These are phyloP conservation scores for Tetrapisispora nanseiensis DNA, from an alignment of 805 yeast species.

Conservation along the genomic window DNA sequence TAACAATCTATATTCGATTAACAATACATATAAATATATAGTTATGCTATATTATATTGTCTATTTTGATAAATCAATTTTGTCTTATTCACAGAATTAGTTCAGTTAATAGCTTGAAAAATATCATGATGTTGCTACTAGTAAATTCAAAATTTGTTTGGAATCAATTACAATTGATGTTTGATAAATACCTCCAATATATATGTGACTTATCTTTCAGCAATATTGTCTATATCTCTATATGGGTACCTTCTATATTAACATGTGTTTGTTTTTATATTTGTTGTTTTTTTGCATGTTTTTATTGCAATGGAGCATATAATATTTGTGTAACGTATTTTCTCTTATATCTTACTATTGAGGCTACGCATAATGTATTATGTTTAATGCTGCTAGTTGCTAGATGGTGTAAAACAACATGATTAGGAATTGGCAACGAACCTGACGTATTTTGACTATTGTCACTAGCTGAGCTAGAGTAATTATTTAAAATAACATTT, in stretches of 20 bases:
- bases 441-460: slow-evolving; percentile 66
- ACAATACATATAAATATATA: too few species aligned
- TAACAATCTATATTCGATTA: too few species aligned
- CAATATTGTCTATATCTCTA: too few species aligned
- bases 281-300: background rate
- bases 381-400: slow-evolving; percentile 95
- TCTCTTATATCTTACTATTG: slow-evolving; percentile 77
- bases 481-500: slow-evolving; percentile 79
- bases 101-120: too few species aligned
- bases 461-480: slow-evolving; percentile 29
- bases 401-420: slow-evolving; percentile 84
- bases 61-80: too few species aligned
- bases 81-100: too few species aligned
- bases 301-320: slow-evolving; percentile 55
- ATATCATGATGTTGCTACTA: too few species aligned
- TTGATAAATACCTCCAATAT: too few species aligned
- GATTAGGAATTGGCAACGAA: slow-evolving; percentile 88
- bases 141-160: too few species aligned
- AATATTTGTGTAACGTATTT: slow-evolving; percentile 86
- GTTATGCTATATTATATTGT: too few species aligned
- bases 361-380: slow-evolving; percentile 87
- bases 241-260: background rate
- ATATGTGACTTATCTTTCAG: too few species aligned
- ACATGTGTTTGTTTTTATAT: background rate
- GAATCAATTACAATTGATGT: too few species aligned